Conservation (phyloP, 2,329 filamentous ascomycete genomes). For the Fusarium lyarnte region DNA sequence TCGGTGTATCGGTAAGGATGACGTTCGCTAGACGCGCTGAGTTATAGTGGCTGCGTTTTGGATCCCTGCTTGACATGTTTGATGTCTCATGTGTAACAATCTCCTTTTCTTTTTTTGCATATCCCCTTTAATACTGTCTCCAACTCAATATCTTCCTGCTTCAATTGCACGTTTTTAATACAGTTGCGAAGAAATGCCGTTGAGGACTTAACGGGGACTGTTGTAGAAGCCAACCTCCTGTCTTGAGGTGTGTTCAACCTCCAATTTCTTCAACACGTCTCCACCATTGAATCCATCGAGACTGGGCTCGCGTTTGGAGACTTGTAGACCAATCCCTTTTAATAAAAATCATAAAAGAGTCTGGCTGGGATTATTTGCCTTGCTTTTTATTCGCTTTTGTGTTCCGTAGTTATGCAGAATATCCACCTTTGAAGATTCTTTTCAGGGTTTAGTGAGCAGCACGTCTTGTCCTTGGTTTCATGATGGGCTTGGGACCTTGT, state of each 20-base stretch:
- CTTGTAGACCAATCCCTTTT: constrained; percentile 28
- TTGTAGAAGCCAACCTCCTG: constrained; percentile 16
- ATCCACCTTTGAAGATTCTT: not conserved
- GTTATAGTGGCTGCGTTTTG: constrained; percentile 25
- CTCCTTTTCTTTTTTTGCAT: not conserved
- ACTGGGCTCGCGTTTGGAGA: constrained; percentile 21
- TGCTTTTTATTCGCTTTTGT: constrained; percentile 12
- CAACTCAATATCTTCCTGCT: not conserved
- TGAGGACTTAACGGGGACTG: constrained; percentile 1
- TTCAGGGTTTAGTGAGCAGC: not conserved
- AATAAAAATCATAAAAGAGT: not conserved
- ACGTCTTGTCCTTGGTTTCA: not conserved
- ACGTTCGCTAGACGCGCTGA: constrained; percentile 31
- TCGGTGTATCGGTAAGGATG: constrained; percentile 29
- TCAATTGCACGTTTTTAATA: not conserved
- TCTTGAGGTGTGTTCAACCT: constrained; percentile 9
- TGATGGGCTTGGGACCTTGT: not conserved
- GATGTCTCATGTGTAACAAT: constrained; percentile 1
- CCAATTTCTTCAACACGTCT: constrained; percentile 32
- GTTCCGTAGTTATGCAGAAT: not conserved
- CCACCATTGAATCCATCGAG: constrained; percentile 18
- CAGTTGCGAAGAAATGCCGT: not conserved
- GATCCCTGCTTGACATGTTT: constrained; percentile 24
- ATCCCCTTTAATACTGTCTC: not conserved
- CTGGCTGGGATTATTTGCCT: not conserved